Evolutionary conservation across 768 basidiomycete species (phyloP), one percentile per base, ranked within the genome.

Genomic region (Pleurotus giganteus): DNA sequence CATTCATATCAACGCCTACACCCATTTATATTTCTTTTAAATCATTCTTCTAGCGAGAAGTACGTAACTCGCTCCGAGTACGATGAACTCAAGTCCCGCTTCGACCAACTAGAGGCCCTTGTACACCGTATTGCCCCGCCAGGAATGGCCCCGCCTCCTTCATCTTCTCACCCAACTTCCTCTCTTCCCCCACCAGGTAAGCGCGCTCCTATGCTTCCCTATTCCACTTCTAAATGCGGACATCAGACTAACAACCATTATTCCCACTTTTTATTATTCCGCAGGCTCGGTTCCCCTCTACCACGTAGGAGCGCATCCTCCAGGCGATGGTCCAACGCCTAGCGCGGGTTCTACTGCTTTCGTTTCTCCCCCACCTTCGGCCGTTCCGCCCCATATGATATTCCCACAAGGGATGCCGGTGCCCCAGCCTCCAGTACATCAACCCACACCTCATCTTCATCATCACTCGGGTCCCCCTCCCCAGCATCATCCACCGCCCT

Each of bases 41-140:
- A n/a, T n/a, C 23, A 29, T 21, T 32, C 12, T 17, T 41, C 39
- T 51, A 88, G 86, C 58, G 90, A 91, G 69, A 91, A 90, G 70
- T 90, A 89, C 67, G 88, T 91, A 55, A 85, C 84, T 32, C 79
- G 89, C 19, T 72, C 80, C 26, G 91, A 92, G 61, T 88, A 86
- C 63, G 89, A 92, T 45, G 85, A 87, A 39, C 81, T 93, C 61
- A 87, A 82, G 63, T 68, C 75, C 17, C 82, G 85, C 49, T 71
- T 89, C 61, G 81, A 84, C 28, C 73, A 79, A 43, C 78, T 93
- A 21, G 83, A 84, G 63, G 68, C 74, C 6, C 76, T 81, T 65
- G 51, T 83, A 61, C 53, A 72, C n/a, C 68, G 69, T 15, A 54
- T 65, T 31, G 59, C 60, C 6, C 31, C 68, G 21, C 37, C 37